phyloP scores from a whole-genome alignment of 176 grass and related monocot genomes.

The Lolium rigidum region DNA sequence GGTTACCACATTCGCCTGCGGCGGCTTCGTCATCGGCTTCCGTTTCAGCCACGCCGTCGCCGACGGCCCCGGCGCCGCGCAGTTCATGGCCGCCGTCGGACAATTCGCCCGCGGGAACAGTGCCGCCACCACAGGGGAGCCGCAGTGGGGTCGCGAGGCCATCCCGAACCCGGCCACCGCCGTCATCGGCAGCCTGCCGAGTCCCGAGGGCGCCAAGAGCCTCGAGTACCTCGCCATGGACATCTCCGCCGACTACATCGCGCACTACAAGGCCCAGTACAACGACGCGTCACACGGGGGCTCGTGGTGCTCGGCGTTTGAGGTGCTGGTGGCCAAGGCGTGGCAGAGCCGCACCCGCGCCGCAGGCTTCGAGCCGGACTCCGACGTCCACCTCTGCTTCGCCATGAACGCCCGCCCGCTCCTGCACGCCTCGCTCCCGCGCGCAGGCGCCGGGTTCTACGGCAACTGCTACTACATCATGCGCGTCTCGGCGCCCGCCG shows the following conservation, averaged over 20 bases:
- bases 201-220: conserved; percentile 39
- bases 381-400: conserved; percentile 77
- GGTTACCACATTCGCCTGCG: conserved; percentile 82
- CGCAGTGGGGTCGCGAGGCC: conserved; percentile 66
- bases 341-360: conserved; percentile 77
- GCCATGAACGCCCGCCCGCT: conserved; percentile 79
- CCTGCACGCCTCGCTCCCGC: conserved; percentile 47
- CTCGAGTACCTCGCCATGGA: conserved; percentile 81
- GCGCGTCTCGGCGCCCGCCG: conserved; percentile 61
- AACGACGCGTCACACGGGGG: conserved; percentile 35
- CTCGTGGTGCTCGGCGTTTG: conserved; percentile 75
- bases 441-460: conserved; percentile 67
- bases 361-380: conserved; percentile 47
- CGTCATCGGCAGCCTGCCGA: conserved; percentile 48
- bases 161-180: conserved; percentile 57
- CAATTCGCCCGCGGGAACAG: conserved; percentile 56
- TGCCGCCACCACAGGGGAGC: no score
- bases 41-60: conserved; percentile 85
- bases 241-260: conserved; percentile 78
- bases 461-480: conserved; percentile 95
- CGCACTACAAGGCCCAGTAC: conserved; percentile 68
- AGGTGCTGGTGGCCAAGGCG: conserved; percentile 82
- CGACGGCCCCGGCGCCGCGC: conserved; percentile 72
- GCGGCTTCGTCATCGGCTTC: conserved; percentile 84
- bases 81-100: conserved; percentile 81